Base-by-base conservation (phyloP, 2,329 filamentous ascomycete genomes). In the Arthrinium phaeospermum region DNA sequence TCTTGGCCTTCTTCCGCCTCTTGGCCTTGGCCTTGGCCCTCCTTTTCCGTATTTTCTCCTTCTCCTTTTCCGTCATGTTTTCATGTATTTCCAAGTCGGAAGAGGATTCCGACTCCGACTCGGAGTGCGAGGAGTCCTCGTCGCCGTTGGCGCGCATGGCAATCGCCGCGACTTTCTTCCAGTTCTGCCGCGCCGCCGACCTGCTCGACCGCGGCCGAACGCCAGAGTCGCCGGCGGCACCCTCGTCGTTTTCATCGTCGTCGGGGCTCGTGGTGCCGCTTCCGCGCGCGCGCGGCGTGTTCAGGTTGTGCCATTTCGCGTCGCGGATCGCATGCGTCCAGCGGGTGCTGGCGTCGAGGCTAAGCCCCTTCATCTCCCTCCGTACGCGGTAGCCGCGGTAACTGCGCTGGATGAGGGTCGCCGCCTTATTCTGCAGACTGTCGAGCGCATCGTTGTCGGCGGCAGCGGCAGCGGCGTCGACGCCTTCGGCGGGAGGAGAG, bases 321-420 rank as follows among this genome's bases (percentile, higher is more conserved):
- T 91, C 91, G 30, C 86, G 83, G 13, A 91, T 83, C 71, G 93
- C 92, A 77, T 93, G 90, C 14, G 90, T 84, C 92, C 93, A 95
- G 77, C 93, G 85, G 44, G 91, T 91, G 44, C 86, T 89, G n/a
- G 93, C 88, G 80, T 93, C 89, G 46, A 97, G 80, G 1, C 89
- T 88, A 75, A 92, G 85, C 0, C 94, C 94, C 53, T 89, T 81
- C 76, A 96, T 85, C 80, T 94, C 91, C 68, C 94, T 85, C 61
- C 94, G 88, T 68, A 90, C 87, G 71, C 93, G 88, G 81, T 97
- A 94, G 7, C 94, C 94, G 46, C 94, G 88, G 80, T 95, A 97
- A 37, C 91, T 92, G 75, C 91, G 90, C 84, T 94, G 90, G 67
- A 92, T 91, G 37, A 90, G 77, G 30, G 83, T 84, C 4, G 89